These are phyloP conservation scores for Lasiosphaeria ovina DNA, from an alignment of 495 filamentous ascomycete genomes.

Conservation along the genomic window DNA sequence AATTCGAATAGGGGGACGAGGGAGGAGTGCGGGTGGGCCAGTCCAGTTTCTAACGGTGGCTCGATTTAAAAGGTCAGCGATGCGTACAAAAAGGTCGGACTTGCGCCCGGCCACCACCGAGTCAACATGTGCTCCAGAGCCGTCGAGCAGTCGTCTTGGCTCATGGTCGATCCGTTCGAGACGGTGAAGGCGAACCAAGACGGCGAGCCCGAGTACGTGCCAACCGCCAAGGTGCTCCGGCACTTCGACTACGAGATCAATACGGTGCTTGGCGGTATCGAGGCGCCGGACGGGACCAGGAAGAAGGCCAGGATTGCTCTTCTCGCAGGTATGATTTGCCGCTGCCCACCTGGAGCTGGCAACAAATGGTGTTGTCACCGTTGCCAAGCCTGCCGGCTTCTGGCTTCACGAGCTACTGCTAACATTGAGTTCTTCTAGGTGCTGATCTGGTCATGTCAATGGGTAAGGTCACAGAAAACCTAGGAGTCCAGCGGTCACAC, in stretches of 20 bases:
- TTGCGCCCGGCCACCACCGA: constrained; percentile 54
- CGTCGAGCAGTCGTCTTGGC: constrained; percentile 71
- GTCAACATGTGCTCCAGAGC: constrained; percentile 74
- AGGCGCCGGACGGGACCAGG: constrained; percentile 56
- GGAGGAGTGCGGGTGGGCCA: neutral
- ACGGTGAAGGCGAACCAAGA: constrained; percentile 48
- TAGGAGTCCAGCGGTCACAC: neutral
- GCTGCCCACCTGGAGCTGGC: neutral
- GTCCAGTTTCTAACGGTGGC: neutral
- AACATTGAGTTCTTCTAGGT: constrained; percentile 35
- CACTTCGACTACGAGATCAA: constrained; percentile 91
- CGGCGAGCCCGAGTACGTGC: constrained; percentile 74
- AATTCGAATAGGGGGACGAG: neutral
- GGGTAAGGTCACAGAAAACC: constrained; percentile 29
- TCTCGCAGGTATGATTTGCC: constrained; percentile 21
- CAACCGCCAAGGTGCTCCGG: constrained; percentile 83
- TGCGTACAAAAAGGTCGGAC: constrained; percentile 86
- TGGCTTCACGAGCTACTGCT: no score
- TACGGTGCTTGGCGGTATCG: constrained; percentile 68
- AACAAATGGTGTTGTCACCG: no score
- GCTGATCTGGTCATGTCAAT: constrained; percentile 88
- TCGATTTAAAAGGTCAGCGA: constrained; percentile 44
- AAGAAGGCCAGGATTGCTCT: constrained; percentile 64
- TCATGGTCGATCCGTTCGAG: constrained; percentile 82
- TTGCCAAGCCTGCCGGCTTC: no score